Percentiles rank a stretch among this genome's conserved stretches.
Evolutionary conservation across 768 basidiomycete genomes (phyloP).

Genomic region (Clavaria fumosa): DNA sequence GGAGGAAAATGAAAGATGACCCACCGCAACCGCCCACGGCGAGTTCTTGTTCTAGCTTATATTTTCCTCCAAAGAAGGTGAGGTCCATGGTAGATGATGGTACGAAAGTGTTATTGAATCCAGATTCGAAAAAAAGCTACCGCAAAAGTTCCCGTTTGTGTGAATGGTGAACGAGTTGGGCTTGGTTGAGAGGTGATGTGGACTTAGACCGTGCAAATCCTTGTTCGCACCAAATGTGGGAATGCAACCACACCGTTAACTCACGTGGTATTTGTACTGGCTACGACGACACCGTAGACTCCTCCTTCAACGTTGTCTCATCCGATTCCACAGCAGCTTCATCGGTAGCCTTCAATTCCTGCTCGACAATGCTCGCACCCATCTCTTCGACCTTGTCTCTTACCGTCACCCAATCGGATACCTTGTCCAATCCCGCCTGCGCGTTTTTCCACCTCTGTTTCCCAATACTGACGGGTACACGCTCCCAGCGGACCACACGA

Average conservation of each 20-base stretch:
- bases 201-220: too few relatives aligned
- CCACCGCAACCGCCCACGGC: slow-evolving; percentile 67
- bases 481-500: slow-evolving; percentile 66
- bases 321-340: too few relatives aligned
- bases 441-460: slow-evolving; percentile 14
- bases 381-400: slow-evolving; percentile 23
- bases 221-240: too few relatives aligned
- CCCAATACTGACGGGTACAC: slow-evolving; percentile 36
- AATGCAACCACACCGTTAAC: too few relatives aligned
- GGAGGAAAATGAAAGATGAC: slow-evolving; percentile 13
- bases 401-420: slow-evolving; percentile 11
- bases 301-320: too few relatives aligned
- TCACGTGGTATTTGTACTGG: too few relatives aligned
- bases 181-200: too few relatives aligned
- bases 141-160: too few relatives aligned
- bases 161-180: too few relatives aligned
- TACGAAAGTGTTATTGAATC: neutral
- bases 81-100: slow-evolving; percentile 17
- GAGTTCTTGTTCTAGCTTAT: slow-evolving; percentile 65
- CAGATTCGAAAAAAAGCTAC: too few relatives aligned
- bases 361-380: slow-evolving; percentile 26
- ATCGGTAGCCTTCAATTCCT: too few relatives aligned
- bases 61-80: slow-evolving; percentile 52
- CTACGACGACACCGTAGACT: too few relatives aligned
- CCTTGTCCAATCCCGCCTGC: slow-evolving; percentile 16